Conservation (phyloP, 2,329 filamentous ascomycete genomes). For the Ophiocordyceps camponoti-saundersi region DNA sequence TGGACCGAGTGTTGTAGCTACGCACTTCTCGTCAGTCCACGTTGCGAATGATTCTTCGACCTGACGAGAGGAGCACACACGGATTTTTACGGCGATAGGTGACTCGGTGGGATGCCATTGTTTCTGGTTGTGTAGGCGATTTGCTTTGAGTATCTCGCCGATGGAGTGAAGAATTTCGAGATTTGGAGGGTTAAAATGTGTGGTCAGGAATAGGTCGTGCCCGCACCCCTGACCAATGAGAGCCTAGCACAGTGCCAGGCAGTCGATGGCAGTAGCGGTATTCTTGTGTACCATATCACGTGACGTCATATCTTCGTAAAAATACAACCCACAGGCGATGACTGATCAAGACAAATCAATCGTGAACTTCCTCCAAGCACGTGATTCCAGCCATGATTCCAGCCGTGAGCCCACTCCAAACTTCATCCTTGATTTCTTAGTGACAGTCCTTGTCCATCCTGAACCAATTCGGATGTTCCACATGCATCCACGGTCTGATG, state of each 20-base stretch:
- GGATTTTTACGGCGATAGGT: slow-evolving; percentile 65
- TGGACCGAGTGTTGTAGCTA: slow-evolving; percentile 96
- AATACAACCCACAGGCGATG: too few species aligned
- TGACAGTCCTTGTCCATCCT: slow-evolving; percentile 12
- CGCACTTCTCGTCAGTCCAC: slow-evolving; percentile 9
- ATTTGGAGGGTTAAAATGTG: slow-evolving; percentile 24
- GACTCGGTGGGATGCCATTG: slow-evolving; percentile 42
- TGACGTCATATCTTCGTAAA: background rate
- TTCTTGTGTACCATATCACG: background rate
- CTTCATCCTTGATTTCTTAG: background rate
- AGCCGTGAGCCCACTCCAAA: background rate
- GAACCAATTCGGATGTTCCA: slow-evolving; percentile 43
- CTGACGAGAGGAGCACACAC: slow-evolving; percentile 33
- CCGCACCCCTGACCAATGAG: slow-evolving; percentile 22
- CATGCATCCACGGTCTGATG: slow-evolving; percentile 41
- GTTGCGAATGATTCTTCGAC: background rate
- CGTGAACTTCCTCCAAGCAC: too few species aligned
- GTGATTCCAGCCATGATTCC: too few species aligned
- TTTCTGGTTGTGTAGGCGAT: slow-evolving; percentile 26
- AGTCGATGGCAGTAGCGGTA: background rate
- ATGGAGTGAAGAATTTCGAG: slow-evolving; percentile 20
- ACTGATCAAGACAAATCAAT: too few species aligned
- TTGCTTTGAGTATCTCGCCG: slow-evolving; percentile 19
- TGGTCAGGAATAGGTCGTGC: slow-evolving; percentile 19
- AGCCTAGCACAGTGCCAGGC: slow-evolving; percentile 1